Evolutionary conservation across 1,284 basidiomycete genomes (phyloP).

Genomic region (Leccinum proximum): DNA sequence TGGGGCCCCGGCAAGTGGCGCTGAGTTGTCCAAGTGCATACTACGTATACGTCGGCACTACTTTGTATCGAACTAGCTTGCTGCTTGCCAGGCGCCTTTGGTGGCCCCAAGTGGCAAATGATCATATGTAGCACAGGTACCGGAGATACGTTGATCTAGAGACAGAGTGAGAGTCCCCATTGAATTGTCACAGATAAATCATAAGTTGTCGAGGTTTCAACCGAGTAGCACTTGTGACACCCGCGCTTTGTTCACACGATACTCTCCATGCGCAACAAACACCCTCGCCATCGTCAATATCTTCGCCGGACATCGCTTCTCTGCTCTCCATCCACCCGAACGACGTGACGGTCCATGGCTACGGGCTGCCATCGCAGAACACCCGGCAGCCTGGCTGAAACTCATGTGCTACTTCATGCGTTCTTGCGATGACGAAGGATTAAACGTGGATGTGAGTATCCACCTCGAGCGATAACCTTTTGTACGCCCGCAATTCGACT

Average conservation of each 20-base stretch:
- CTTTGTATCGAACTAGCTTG: neutral
- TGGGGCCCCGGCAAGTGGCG: neutral
- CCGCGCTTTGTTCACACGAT: neutral
- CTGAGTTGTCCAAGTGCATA: neutral
- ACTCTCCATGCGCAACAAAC: neutral
- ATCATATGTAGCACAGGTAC: neutral
- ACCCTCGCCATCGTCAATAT: constrained; percentile 15
- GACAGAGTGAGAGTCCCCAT: constrained; percentile 1
- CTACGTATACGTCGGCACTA: neutral
- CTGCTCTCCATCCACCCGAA: constrained; percentile 29
- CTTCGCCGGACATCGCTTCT: constrained; percentile 18
- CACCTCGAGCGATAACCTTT: neutral
- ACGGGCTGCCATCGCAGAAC: constrained; percentile 9
- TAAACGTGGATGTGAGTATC: constrained; percentile 16
- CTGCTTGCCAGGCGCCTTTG: neutral
- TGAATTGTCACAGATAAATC: too few species aligned
- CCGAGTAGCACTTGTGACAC: too few species aligned
- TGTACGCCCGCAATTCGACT: neutral
- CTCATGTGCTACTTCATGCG: constrained; percentile 27
- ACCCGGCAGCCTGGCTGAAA: constrained; percentile 24
- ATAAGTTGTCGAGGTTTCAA: too few species aligned
- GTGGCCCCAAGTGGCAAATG: neutral
- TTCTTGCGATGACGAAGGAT: constrained; percentile 9
- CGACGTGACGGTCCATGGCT: constrained; percentile 17
- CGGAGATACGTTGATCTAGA: neutral